phyloP scores from a whole-genome alignment of 305 asterid genomes.

The Solanum hybrid region DNA sequence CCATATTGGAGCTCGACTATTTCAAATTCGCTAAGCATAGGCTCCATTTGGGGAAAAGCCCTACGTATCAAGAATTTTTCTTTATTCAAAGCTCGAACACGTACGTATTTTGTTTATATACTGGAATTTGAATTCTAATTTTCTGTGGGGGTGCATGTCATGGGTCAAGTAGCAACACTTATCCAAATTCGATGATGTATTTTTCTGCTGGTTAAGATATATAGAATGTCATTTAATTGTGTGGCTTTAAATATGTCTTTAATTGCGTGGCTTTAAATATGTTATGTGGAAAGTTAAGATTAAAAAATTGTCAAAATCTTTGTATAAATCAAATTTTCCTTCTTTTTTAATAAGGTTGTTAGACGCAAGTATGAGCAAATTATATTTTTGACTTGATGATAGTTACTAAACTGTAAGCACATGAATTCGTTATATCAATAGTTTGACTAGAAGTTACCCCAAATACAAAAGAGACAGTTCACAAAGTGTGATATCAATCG shows the following conservation, averaged over 20 bases:
- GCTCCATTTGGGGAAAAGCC: rapidly evolving
- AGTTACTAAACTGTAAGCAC: background rate
- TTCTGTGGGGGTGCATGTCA: background rate
- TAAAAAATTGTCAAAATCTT: background rate
- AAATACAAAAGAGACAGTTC: background rate
- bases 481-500: background rate
- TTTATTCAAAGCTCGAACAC: too few species aligned
- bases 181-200: background rate
- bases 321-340: background rate
- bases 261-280: too few species aligned
- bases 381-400: background rate
- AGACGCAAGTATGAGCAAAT: background rate
- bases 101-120: background rate
- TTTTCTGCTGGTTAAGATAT: background rate
- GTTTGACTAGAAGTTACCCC: background rate
- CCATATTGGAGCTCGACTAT: rapidly evolving
- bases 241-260: too few species aligned
- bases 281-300: background rate
- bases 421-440: background rate
- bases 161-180: background rate
- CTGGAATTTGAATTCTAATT: background rate
- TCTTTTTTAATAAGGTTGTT: background rate
- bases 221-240: background rate
- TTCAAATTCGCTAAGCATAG: rapidly evolving
- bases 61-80: too few species aligned